A percentile compares a stretch with the other conserved stretches of the same genome.
Conservation (phyloP, 2,329 filamentous ascomycete genomes). For the Ceratocystis alfenasii region DNA sequence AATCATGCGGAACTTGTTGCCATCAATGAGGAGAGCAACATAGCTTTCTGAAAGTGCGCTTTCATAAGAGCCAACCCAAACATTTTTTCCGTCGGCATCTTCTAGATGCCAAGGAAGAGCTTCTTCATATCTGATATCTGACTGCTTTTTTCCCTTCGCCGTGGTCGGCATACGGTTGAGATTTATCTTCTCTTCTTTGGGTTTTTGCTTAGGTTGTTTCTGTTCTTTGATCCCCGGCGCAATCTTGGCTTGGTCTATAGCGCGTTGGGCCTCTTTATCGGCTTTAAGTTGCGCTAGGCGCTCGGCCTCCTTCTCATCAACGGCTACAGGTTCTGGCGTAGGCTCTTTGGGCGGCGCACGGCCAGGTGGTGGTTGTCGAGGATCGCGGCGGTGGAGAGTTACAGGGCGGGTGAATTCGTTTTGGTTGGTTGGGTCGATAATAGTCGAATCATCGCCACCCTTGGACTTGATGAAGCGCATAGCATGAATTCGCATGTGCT, state of each 20-base stretch:
- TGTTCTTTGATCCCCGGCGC: constrained; percentile 62
- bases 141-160: constrained; percentile 67
- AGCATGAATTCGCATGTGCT: constrained; percentile 74
- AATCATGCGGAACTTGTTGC: constrained; percentile 65
- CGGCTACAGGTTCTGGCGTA: constrained; percentile 30
- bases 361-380: constrained; percentile 54
- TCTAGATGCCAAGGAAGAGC: constrained; percentile 93
- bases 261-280: constrained; percentile 73
- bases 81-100: constrained; percentile 89
- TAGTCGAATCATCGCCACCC: constrained; percentile 38
- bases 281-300: constrained; percentile 58
- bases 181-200: constrained; percentile 74
- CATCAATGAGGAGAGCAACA: constrained; percentile 62
- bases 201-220: constrained; percentile 47
- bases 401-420: constrained; percentile 79
- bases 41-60: constrained; percentile 76
- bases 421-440: constrained; percentile 56
- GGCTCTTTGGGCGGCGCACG: constrained; percentile 47
- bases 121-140: constrained; percentile 76
- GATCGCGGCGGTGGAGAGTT: constrained; percentile 78
- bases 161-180: constrained; percentile 68
- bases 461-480: constrained; percentile 62
- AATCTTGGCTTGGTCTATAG: constrained; percentile 82
- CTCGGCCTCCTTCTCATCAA: constrained; percentile 49
- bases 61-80: constrained; percentile 86